A percentile compares a stretch with the other conserved stretches of the same genome.
Conservation (phyloP, 1,139 yeast genomes). For the Candida gigantensis region DNA sequence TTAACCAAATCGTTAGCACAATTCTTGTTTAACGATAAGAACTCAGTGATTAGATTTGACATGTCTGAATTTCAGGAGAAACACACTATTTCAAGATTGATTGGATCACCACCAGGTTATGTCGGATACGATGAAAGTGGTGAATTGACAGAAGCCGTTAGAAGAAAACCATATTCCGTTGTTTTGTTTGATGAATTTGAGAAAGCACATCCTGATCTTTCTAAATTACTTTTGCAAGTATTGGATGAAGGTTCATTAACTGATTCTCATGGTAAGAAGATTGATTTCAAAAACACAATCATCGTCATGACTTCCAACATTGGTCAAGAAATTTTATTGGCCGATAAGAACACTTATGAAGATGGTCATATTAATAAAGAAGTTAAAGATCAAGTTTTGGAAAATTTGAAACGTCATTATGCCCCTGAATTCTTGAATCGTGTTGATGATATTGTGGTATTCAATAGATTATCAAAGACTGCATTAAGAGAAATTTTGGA, state of each 20-base stretch:
- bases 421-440: constrained; percentile 96
- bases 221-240: constrained; percentile 85
- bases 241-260: constrained; percentile 93
- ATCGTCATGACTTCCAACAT: constrained; percentile 97
- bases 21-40: constrained; percentile 85
- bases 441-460: constrained; percentile 85
- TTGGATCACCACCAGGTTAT: constrained; percentile 98
- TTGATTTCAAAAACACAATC: constrained; percentile 91
- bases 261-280: constrained; percentile 91
- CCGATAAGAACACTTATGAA: constrained; percentile 49
- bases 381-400: constrained; percentile 59
- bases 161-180: constrained; percentile 92
- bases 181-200: constrained; percentile 94
- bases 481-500: constrained; percentile 80
- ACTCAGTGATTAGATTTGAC: constrained; percentile 85
- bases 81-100: constrained; percentile 83
- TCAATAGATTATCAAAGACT: constrained; percentile 78
- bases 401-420: constrained; percentile 67
- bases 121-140: constrained; percentile 97
- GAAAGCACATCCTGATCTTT: constrained; percentile 93
- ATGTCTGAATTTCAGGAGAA: constrained; percentile 98
- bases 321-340: constrained; percentile 83
- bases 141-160: constrained; percentile 91
- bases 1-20: constrained; percentile 89
- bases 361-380: constrained; percentile 50